Percentiles rank a stretch among this genome's conserved stretches.
These are phyloP conservation scores for Phytopythium vexans DNA, from an alignment of 352 stramenopile species.

Conservation along the genomic window DNA sequence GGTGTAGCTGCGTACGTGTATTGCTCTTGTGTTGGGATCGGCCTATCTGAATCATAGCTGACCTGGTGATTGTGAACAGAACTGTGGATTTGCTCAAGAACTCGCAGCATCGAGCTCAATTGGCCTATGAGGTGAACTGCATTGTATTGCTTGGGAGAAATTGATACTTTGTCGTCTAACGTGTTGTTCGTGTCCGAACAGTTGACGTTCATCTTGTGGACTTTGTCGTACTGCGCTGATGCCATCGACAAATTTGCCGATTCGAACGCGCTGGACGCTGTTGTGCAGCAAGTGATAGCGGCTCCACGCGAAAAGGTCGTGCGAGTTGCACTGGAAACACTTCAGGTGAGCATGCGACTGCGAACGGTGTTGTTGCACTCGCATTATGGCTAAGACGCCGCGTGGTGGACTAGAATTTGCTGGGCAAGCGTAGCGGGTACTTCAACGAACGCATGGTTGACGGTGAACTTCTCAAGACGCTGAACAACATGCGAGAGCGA, in stretches of 20 bases:
- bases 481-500: slow-evolving; percentile 91
- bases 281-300: slow-evolving; percentile 86
- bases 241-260: slow-evolving; percentile 77
- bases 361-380: not conserved
- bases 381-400: not conserved
- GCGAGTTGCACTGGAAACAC: slow-evolving; percentile 91
- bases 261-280: slow-evolving; percentile 56
- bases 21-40: slow-evolving; percentile 1
- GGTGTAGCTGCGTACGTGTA: slow-evolving; percentile 86
- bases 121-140: slow-evolving; percentile 89
- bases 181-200: slow-evolving; percentile 17
- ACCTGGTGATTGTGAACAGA: slow-evolving; percentile 15
- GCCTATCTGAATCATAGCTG: slow-evolving; percentile 1
- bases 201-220: slow-evolving; percentile 97
- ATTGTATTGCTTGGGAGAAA: too few species aligned
- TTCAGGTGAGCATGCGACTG: slow-evolving; percentile 52
- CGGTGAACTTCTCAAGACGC: slow-evolving; percentile 92
- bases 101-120: slow-evolving; percentile 88
- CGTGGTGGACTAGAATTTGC: slow-evolving; percentile 47
- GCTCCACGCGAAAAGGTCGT: slow-evolving; percentile 97
- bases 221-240: slow-evolving; percentile 90
- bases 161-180: too few species aligned
- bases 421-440: slow-evolving; percentile 74
- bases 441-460: slow-evolving; percentile 96
- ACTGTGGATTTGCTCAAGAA: slow-evolving; percentile 75